Conservation (phyloP, 805 yeast genomes). For the Zygosaccharomyces rouxii region DNA sequence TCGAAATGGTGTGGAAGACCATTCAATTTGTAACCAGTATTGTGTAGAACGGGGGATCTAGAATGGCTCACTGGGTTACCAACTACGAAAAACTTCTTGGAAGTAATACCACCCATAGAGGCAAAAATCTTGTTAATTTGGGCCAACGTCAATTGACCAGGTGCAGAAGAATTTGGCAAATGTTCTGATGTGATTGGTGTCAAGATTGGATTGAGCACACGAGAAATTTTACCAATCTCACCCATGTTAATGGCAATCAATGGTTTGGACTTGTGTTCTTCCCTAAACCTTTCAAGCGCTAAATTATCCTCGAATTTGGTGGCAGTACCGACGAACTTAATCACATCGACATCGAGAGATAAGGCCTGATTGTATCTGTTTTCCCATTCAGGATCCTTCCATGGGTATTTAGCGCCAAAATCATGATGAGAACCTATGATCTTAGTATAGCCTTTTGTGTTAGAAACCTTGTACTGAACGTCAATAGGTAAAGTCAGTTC, state of each 20-base stretch:
- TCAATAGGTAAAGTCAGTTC: constrained; percentile 65
- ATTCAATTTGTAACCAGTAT: constrained; percentile 66
- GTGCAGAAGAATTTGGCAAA: constrained; percentile 71
- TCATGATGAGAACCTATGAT: constrained; percentile 85
- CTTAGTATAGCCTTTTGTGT: constrained; percentile 55
- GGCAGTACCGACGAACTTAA: constrained; percentile 84
- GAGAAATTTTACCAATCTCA: constrained; percentile 66
- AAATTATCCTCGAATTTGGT: constrained; percentile 60
- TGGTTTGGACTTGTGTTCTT: constrained; percentile 49
- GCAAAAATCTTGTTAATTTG: constrained; percentile 57
- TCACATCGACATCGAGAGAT: constrained; percentile 60
- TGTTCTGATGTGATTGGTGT: constrained; percentile 79
- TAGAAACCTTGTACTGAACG: constrained; percentile 48
- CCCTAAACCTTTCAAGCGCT: constrained; percentile 64
- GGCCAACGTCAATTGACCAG: constrained; percentile 67
- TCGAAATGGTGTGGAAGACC: constrained; percentile 74
- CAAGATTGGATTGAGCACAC: constrained; percentile 66
- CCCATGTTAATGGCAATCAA: constrained; percentile 84
- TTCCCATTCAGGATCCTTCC: constrained; percentile 74
- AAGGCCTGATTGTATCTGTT: constrained; percentile 64
- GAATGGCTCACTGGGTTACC: constrained; percentile 86
- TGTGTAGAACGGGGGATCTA: constrained; percentile 83
- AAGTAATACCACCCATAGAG: constrained; percentile 56
- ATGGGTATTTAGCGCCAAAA: constrained; percentile 53
- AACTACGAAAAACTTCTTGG: constrained; percentile 63